Conservation (phyloP, 2,329 filamentous ascomycete genomes). For the Paecilomyces niveus region DNA sequence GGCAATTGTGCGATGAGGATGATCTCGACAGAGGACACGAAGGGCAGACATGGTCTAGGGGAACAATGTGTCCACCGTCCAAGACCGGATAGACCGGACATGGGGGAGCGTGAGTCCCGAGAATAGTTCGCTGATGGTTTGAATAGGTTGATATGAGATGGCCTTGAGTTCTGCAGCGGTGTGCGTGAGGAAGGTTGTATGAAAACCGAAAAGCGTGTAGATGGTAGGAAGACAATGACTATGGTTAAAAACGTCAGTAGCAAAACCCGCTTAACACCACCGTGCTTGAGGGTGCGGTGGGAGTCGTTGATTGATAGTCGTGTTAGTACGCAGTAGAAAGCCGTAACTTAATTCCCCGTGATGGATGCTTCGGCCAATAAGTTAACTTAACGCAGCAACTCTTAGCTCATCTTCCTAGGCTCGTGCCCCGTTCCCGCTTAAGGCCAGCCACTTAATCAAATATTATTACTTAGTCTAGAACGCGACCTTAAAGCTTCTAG, state of each 20-base stretch:
- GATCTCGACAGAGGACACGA: slow-evolving; percentile 76
- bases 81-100: neutral
- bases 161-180: too few species aligned
- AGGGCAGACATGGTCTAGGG: slow-evolving; percentile 48
- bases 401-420: neutral
- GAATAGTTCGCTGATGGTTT: neutral
- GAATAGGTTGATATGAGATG: too few species aligned
- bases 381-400: neutral
- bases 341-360: neutral
- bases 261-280: neutral
- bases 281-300: neutral
- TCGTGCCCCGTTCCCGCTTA: neutral
- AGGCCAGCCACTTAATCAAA: neutral
- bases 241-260: neutral
- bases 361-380: neutral
- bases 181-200: neutral
- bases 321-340: neutral
- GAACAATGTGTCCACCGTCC: neutral
- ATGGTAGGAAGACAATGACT: neutral
- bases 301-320: neutral
- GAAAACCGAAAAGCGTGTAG: neutral
- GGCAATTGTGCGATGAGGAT: slow-evolving; percentile 79
- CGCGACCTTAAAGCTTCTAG: too few species aligned
- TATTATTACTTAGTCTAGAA: neutral
- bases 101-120: neutral